Evolutionary conservation across 2,329 filamentous ascomycete genomes (phyloP).

Genomic region (Orbilia quercus): DNA sequence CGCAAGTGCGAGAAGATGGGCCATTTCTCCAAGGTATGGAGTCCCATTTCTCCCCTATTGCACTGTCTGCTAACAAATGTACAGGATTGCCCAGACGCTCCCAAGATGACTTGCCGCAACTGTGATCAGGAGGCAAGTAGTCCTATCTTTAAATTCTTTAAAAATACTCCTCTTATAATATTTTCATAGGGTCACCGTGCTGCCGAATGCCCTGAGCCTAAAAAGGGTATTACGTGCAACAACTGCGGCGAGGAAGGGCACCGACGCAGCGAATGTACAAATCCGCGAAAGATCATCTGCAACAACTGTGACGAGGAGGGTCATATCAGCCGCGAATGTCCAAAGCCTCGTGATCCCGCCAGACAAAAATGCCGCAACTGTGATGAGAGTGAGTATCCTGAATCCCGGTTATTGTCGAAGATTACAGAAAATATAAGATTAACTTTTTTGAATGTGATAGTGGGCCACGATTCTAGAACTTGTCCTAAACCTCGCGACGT

Average conservation of each 20-base stretch:
- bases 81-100: slow-evolving; percentile 48
- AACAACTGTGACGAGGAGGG: slow-evolving; percentile 74
- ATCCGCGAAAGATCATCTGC: slow-evolving; percentile 65
- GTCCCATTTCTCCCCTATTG: neutral
- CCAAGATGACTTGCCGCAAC: slow-evolving; percentile 47
- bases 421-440: slow-evolving; percentile 7
- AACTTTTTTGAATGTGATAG: slow-evolving; percentile 30
- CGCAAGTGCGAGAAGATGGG: slow-evolving; percentile 64
- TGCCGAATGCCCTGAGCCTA: slow-evolving; percentile 40
- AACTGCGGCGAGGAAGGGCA: slow-evolving; percentile 64
- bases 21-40: slow-evolving; percentile 44
- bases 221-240: slow-evolving; percentile 61
- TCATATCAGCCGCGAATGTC: slow-evolving; percentile 69
- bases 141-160: neutral
- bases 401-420: too few relatives aligned
- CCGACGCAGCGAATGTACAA: slow-evolving; percentile 60
- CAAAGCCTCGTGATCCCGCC: slow-evolving; percentile 70
- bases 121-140: slow-evolving; percentile 41
- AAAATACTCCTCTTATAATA: neutral
- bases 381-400: slow-evolving; percentile 63
- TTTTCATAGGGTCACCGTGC: slow-evolving; percentile 36
- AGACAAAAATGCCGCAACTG: slow-evolving; percentile 72
- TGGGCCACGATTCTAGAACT: slow-evolving; percentile 64
- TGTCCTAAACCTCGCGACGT: slow-evolving; percentile 60
- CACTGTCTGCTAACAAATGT: neutral